Evolutionary conservation across 1,139 yeast species (phyloP), one percentile per base, ranked within the genome.

Genomic region (Pichia sp.): DNA sequence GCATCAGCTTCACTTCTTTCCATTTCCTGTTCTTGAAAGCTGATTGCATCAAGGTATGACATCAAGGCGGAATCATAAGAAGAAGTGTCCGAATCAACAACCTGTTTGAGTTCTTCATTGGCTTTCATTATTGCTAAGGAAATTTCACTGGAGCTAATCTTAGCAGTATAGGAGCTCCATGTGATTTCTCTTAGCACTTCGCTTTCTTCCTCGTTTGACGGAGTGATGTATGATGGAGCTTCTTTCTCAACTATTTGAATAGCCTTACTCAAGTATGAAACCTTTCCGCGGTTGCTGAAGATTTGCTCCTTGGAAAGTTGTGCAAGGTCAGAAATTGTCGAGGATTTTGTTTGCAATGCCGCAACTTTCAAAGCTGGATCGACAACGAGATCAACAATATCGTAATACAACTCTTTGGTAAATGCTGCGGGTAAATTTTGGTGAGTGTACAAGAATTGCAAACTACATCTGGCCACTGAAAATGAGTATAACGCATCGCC

Each of bases 161-260:
- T 66, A 0, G 97, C 96, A n/a, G 75, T 73, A 69, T 87, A 90
- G 46, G 78, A 74, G 66, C 95, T 78, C 97, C 97, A 92, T 41
- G 73, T 65, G 48, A 91, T 74, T 29, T 73, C 71, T 34, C 69
- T 71, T 30, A 73, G 62, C 20, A 72, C 60, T 44, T 66, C 63
- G 4, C 55, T 62, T 3, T 58, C 68, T 1, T 61, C 61, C 46
- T 63, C 62, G 9, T 63, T 69, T 3, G 71, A 68, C 34, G 70
- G 67, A 4, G 74, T 71, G 17, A 81, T 74, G 61, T 76, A 75
- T 3, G 74, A 61, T 2, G 73, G 61, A 57, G 83, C 85, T 29
- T 70, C 61, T 6, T 70, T 63, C 42, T 69, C 61, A 33, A 83
- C 72, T 7, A 80, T 64, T 24, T 69, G 67, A 16, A 79, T 68